Base-by-base conservation (phyloP, 1,284 basidiomycete genomes). In the Tilletia setariae region DNA sequence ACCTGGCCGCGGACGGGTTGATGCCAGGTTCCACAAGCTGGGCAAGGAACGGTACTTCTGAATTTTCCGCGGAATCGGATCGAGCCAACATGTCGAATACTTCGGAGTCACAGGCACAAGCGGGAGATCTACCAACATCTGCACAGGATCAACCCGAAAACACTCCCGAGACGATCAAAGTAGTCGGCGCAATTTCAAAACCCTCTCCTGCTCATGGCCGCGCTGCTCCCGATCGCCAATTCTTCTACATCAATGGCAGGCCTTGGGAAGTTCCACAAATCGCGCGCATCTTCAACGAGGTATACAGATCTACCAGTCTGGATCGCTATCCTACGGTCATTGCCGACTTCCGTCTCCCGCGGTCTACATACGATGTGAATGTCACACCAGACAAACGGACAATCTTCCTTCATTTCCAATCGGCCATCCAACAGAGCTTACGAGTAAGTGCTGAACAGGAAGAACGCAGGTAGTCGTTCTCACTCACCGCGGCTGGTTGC, bases 381-480 rank as follows among this genome's bases (percentile, higher is more conserved):
- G 91, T 98, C 71, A 93, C 90, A 74, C 95, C 96, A 0, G 96
- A 98, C 84, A 99, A 98, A 82, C 87, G 96, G 4, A 96, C 93
- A 0, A 91, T 99, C 44, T 90, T 97, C 67, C 82, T 98, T 11
- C 94, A 98, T 79, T 90, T 90, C 80, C 96, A 99, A 82, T 86
- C 86, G 3, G 90, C 90, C 69, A 84, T 99, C 6, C 86, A 98
- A 1, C 85, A 89, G 25, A 88, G 89, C 0, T 85, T 98, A 44
- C 92, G 90, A 85, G 92, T 92, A 69, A 44, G 84, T 76, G 23
- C 19, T 16, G 2, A 13, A 15, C 25, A 40, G 35, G 35, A 4
- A 11, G 4, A 11, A 40, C 35, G 35, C 35, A 61, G 7, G 56
- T 6, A 16, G 6, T 6, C 46, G 19, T 23, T 16, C 46, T 49